Evolutionary conservation across 345 rosid genomes (phyloP).

Genomic region (Syzygium aqueum): DNA sequence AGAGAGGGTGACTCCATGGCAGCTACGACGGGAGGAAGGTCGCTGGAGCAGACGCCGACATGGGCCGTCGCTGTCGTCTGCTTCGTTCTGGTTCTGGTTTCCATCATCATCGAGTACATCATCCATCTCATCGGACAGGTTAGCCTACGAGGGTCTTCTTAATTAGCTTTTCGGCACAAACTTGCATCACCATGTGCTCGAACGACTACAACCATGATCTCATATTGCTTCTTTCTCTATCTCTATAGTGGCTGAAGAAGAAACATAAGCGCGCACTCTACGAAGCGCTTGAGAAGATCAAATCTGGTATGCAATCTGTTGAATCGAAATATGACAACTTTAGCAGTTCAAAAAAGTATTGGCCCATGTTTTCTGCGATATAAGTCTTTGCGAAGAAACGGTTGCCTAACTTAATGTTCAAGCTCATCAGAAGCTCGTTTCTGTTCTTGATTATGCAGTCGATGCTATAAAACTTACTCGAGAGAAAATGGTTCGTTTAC

Average conservation of each 20-base stretch:
- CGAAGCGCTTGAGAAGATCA: conserved; percentile 90
- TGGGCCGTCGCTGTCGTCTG: conserved; percentile 72
- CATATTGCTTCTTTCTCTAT: background rate
- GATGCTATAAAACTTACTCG: background rate
- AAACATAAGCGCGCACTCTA: conserved; percentile 56
- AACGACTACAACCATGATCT: background rate
- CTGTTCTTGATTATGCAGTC: background rate
- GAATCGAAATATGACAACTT: background rate
- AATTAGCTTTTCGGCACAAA: background rate
- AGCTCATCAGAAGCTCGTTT: background rate
- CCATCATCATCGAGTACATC: conserved; percentile 39
- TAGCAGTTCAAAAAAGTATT: background rate
- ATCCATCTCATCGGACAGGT: conserved; percentile 61
- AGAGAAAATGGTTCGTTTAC: background rate
- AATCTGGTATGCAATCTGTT: conserved; percentile 45
- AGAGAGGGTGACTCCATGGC: conserved; percentile 21
- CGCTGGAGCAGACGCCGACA: conserved; percentile 57
- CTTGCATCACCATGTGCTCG: background rate
- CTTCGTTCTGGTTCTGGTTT: conserved; percentile 37
- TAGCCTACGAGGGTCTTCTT: background rate
- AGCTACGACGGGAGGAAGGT: conserved; percentile 25
- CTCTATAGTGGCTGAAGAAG: conserved; percentile 55
- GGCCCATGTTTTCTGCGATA: background rate
- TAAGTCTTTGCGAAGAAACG: background rate
- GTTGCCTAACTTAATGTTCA: background rate